Conservation (phyloP, 352 stramenopile species). For the Phytophthora sp. region DNA sequence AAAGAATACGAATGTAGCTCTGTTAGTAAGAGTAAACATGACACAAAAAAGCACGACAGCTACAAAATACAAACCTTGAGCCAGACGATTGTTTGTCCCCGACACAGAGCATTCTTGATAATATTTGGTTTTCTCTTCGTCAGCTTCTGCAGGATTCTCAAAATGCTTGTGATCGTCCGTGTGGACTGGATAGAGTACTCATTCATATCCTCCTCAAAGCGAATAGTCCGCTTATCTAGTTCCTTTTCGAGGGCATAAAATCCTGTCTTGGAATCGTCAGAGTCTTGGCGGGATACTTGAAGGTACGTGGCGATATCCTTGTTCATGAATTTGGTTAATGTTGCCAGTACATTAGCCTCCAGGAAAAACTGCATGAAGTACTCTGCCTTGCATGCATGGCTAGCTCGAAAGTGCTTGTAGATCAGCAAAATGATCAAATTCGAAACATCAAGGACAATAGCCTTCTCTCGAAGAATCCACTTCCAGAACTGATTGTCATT, state of each 20-base stretch:
- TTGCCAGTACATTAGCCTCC: conserved; percentile 72
- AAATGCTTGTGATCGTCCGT: conserved; percentile 76
- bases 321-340: conserved; percentile 89
- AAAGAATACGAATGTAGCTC: neutral
- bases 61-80: conserved; percentile 53
- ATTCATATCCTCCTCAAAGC: conserved; percentile 69
- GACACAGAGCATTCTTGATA: conserved; percentile 82
- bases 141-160: conserved; percentile 83
- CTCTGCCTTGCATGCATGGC: conserved; percentile 77
- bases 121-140: conserved; percentile 88
- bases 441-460: conserved; percentile 77
- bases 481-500: conserved; percentile 81
- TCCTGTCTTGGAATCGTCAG: conserved; percentile 53
- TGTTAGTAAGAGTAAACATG: neutral
- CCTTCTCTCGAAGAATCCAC: conserved; percentile 85
- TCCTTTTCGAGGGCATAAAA: conserved; percentile 71
- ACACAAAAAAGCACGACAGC: neutral
- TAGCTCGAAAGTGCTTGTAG: conserved; percentile 81
- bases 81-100: conserved; percentile 80
- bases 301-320: conserved; percentile 83
- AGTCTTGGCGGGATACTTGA: conserved; percentile 67
- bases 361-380: conserved; percentile 86
- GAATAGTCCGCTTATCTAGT: conserved; percentile 61
- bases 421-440: conserved; percentile 68
- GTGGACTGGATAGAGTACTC: conserved; percentile 74